phyloP scores from a whole-genome alignment of 78 protist species.

The Chrysochromulina parva region DNA sequence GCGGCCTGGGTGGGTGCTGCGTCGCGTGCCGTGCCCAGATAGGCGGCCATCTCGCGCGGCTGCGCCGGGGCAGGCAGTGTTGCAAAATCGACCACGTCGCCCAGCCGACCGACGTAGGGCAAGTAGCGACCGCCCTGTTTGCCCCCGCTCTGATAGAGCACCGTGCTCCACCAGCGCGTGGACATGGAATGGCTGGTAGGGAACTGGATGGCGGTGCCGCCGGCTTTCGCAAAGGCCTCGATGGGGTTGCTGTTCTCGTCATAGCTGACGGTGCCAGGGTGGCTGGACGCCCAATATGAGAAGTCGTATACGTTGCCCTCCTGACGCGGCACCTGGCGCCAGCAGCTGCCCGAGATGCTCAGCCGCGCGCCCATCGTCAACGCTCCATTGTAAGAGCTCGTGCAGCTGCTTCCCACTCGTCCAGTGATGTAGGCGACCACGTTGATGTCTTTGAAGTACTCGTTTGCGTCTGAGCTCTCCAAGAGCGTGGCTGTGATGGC shows the following conservation, averaged over 20 bases:
- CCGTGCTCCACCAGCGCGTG: background rate
- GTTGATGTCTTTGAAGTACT: background rate
- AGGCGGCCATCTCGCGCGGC: background rate
- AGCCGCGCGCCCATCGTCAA: background rate
- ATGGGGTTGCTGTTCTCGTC: background rate
- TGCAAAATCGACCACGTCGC: background rate
- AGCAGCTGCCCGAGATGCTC: background rate
- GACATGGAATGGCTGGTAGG: background rate
- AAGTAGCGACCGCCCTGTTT: too few relatives aligned
- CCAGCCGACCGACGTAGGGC: slow-evolving; percentile 1
- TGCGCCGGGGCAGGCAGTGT: background rate
- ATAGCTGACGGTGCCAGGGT: too few relatives aligned
- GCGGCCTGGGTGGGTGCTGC: background rate
- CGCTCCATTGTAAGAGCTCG: background rate
- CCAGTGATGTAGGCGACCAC: background rate
- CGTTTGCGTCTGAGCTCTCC: background rate
- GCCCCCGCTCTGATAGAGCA: background rate
- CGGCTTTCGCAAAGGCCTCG: background rate
- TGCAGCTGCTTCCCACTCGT: too few relatives aligned
- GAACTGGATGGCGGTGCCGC: background rate
- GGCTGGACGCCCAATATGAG: background rate
- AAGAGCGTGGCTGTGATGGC: background rate
- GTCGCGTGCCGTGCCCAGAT: background rate
- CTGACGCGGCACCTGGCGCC: background rate
- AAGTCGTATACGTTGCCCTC: background rate